phyloP scores from a whole-genome alignment of 148 eudicot species.

The Cornus suecica region DNA sequence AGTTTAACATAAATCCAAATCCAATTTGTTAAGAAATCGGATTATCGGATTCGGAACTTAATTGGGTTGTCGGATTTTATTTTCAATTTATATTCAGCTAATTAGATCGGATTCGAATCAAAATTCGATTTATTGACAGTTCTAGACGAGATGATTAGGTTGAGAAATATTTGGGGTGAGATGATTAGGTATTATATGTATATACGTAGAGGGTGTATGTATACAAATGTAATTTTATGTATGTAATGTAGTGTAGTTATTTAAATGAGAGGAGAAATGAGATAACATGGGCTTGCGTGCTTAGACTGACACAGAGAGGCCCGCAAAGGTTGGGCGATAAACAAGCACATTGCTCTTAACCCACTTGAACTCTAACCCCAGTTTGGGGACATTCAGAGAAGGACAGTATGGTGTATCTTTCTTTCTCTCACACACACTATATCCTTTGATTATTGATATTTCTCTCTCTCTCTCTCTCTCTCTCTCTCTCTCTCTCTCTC shows the following conservation, averaged over 20 bases:
- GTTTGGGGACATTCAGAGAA: conserved; percentile 16
- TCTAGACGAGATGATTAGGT: too few species aligned
- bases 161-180: too few species aligned
- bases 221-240: too few species aligned
- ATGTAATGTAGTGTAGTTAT: background rate
- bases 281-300: conserved; percentile 50
- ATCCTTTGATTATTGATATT: background rate
- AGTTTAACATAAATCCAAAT: too few species aligned
- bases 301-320: conserved; percentile 48
- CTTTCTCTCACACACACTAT: conserved; percentile 10
- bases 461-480: background rate
- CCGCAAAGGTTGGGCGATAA: conserved; percentile 35
- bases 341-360: conserved; percentile 37
- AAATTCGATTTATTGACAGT: too few species aligned
- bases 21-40: too few species aligned
- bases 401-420: conserved; percentile 26
- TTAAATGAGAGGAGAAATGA: conserved; percentile 21
- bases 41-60: too few species aligned
- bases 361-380: conserved; percentile 64
- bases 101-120: too few species aligned
- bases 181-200: too few species aligned
- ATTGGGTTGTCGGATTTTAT: too few species aligned
- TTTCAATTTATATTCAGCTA: too few species aligned
- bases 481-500: background rate
- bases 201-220: background rate